Conservation (phyloP, 1,284 basidiomycete species). For the Cryptococcus jaspeensis region DNA sequence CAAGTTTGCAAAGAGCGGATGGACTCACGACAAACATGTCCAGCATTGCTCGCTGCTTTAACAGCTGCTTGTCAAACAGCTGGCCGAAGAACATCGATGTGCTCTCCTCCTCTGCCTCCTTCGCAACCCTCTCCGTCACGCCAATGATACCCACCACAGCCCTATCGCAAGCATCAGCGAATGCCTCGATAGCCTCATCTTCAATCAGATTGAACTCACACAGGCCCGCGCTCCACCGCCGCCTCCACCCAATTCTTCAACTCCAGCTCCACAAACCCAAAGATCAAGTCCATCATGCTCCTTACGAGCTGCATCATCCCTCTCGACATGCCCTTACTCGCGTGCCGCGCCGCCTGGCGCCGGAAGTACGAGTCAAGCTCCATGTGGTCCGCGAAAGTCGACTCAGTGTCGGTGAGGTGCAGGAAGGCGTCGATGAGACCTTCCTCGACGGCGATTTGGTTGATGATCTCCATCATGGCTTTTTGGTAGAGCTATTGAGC, state of each 20-base stretch:
- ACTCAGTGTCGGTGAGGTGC: constrained; percentile 80
- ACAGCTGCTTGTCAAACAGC: constrained; percentile 76
- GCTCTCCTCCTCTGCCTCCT: constrained; percentile 70
- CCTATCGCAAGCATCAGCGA: constrained; percentile 53
- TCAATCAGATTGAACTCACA: constrained; percentile 60
- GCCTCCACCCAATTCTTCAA: constrained; percentile 80
- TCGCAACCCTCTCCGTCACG: constrained; percentile 72
- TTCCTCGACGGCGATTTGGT: constrained; percentile 76
- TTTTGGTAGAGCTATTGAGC: constrained; percentile 65
- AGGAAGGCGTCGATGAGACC: constrained; percentile 89
- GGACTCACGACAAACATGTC: constrained; percentile 73
- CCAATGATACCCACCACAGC: constrained; percentile 82
- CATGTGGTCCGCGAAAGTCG: constrained; percentile 96
- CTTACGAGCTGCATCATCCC: constrained; percentile 76
- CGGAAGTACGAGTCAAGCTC: constrained; percentile 91
- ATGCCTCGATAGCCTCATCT: neutral
- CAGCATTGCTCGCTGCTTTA: constrained; percentile 67
- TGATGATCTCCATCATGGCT: constrained; percentile 73
- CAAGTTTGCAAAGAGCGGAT: neutral
- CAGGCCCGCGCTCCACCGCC: constrained; percentile 69
- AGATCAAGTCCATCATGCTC: constrained; percentile 89
- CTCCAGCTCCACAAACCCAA: constrained; percentile 84
- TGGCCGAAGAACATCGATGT: constrained; percentile 72
- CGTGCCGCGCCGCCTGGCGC: constrained; percentile 75
- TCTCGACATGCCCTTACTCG: constrained; percentile 59